Base-by-base conservation (phyloP, 2,329 filamentous ascomycete species). In the Dactylellina leptospora region DNA sequence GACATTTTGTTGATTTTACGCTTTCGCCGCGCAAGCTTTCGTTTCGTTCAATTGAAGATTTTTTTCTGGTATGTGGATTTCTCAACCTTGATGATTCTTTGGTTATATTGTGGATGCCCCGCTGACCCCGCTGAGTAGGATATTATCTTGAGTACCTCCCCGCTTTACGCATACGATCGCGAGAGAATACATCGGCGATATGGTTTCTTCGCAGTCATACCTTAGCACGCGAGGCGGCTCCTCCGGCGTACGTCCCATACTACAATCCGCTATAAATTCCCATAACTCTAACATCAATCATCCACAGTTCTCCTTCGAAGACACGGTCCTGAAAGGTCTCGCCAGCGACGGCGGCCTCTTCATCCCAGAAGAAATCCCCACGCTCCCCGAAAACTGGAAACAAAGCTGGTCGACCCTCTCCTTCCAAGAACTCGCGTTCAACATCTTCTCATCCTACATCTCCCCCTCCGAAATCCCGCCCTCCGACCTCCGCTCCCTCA, bases 361-460 rank as follows among this genome's bases (percentile, higher is more conserved):
- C 83, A 89, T 96, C 74, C 93, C 93, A 42, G 89, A 96, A 79
- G 85, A 89, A 75, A 89, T 96, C 74, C 92, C 92, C 53, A 79
- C 82, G 3, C 80, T 89, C 61, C 86, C 86, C 62, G 78, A 78
- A 64, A 83, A 87, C 78, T 90, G 88, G 87, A 82, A 89, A 77
- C 84, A 84, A 33, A 81, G 81, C 78, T 96, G 93, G 93, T 85
- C 87, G 77, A 85, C 92, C 78, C 85, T 92, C 74, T 87, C 88
- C 44, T 96, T 93, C 81, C 82, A 88, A 77, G 90, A 96, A 30
- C 84, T 97, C 58, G 93, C 93, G 61, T 90, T 89, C 80, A 85
- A 92, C 79, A 88, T 97, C 79, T 87, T 97, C 80, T 90, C 88
- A 51, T 87, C 96, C 56, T 97, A 95, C 82, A 92, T 97, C 78